These are phyloP conservation scores for Stemphylium lycopersici DNA, from an alignment of 2,329 filamentous ascomycete genomes.

Conservation along the genomic window DNA sequence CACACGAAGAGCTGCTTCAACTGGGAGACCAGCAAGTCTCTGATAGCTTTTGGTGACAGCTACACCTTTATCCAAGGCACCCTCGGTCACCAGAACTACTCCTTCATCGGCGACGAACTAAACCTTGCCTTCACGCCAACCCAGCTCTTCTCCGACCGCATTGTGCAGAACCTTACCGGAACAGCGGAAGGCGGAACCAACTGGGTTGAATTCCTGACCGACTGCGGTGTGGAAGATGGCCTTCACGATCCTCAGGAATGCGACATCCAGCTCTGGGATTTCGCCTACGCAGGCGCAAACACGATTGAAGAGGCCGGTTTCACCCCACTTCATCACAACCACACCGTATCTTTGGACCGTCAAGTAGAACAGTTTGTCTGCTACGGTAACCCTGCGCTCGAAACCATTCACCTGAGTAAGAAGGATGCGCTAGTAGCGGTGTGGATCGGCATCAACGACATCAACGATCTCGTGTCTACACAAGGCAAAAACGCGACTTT, in stretches of 20 bases:
- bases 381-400: slow-evolving; percentile 54
- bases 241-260: slow-evolving; percentile 54
- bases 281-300: slow-evolving; percentile 62
- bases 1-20: slow-evolving; percentile 13
- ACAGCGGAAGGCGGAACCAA: slow-evolving; percentile 60
- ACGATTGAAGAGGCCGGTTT: slow-evolving; percentile 47
- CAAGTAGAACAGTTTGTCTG: slow-evolving; percentile 58
- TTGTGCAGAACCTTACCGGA: slow-evolving; percentile 58
- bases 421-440: slow-evolving; percentile 55
- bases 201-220: slow-evolving; percentile 62
- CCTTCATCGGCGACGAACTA: slow-evolving; percentile 62
- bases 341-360: slow-evolving; percentile 57
- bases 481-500: slow-evolving; percentile 51
- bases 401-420: slow-evolving; percentile 36
- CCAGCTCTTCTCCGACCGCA: slow-evolving; percentile 55
- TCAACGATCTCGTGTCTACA: slow-evolving; percentile 56
- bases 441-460: slow-evolving; percentile 65
- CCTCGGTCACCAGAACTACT: slow-evolving; percentile 57
- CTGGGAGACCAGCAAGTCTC: slow-evolving; percentile 27
- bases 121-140: slow-evolving; percentile 54
- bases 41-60: slow-evolving; percentile 58
- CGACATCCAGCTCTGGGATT: slow-evolving; percentile 60
- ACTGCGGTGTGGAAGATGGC: slow-evolving; percentile 56
- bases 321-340: slow-evolving; percentile 59
- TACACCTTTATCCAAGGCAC: slow-evolving; percentile 63